Percentiles rank a stretch among this genome's conserved stretches.
These are phyloP conservation scores for Cyamopsis tetragonoloba DNA, from an alignment of 306 rosid genomes.

Conservation along the genomic window DNA sequence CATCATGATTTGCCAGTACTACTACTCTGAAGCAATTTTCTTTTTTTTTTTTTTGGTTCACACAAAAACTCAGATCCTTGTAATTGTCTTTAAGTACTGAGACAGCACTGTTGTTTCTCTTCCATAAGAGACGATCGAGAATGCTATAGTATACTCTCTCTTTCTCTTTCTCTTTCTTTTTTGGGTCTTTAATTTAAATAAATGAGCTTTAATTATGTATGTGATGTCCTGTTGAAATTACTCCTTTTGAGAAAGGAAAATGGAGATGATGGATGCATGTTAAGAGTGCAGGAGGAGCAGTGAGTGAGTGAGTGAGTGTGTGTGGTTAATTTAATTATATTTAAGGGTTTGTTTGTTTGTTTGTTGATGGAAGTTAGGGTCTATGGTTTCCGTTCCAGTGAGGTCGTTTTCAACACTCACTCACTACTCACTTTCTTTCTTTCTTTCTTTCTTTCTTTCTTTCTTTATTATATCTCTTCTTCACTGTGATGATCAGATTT, in stretches of 20 bases:
- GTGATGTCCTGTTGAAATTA: constrained; percentile 37
- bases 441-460: constrained; percentile 28
- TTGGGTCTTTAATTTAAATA: too few relatives aligned
- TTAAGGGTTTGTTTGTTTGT: too few relatives aligned
- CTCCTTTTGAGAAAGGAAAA: constrained; percentile 49
- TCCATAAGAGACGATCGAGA: too few relatives aligned
- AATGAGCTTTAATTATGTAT: too few relatives aligned
- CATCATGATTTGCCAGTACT: constrained; percentile 44
- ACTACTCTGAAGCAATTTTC: too few relatives aligned
- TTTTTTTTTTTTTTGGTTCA: constrained; percentile 21
- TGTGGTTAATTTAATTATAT: constrained; percentile 36
- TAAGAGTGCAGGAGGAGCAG: constrained; percentile 32
- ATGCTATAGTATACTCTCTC: not conserved
- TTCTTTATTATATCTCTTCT: too few relatives aligned
- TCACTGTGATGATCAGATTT: too few relatives aligned
- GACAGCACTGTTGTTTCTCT: too few relatives aligned
- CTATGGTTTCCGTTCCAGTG: constrained; percentile 85
- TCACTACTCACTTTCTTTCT: too few relatives aligned
- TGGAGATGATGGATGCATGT: too few relatives aligned
- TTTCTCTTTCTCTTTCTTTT: not conserved
- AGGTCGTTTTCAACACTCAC: constrained; percentile 87
- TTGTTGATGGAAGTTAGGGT: too few relatives aligned
- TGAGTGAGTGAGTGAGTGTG: constrained; percentile 4
- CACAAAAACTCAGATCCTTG: constrained; percentile 42
- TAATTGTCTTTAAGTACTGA: constrained; percentile 39